Base-by-base conservation (phyloP, 306 rosid genomes). In the Sicyos edulis region DNA sequence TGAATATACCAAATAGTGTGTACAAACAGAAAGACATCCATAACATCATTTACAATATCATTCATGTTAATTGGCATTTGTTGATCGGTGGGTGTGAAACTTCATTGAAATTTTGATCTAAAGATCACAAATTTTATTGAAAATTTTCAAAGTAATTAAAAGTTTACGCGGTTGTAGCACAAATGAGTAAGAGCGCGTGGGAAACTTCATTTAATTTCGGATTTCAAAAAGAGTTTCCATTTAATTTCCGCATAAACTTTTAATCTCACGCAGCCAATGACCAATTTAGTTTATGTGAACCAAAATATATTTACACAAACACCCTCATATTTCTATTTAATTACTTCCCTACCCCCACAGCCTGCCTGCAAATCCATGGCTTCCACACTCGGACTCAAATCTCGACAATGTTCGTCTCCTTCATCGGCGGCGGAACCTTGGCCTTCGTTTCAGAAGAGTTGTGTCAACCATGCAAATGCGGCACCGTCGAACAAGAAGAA, bases 361-460 rank as follows among this genome's bases (percentile, higher is more conserved):
- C 3, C 7, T 9, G 4, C 22, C 51, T 37, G 52, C 13, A 40
- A 64, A 40, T 40, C 52, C 70, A 63, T 63, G 70, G 70, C 70
- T 63, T 63, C 52, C 0, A 4, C 16, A 1, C 8, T 0, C 26
- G 21, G 51, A 16, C 8, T 24, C 70, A 10, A 64, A 64, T 64
- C 52, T 17, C 22, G 5, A 9, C 52, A 8, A 64, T 15, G 13
- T 14, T 24, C 37, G 7, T 57, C 63, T 16, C 11, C 62, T 13
- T 0, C 62, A 16, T 1, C 86, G 8, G 22, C 85, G 7, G 60
- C 92, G 0, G 74, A 86, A 0, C 32, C 32, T 29, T 64, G 85
- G 4, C 84, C 97, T 69, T 54, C 70, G 58, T 83, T 75, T 17
- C 76, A 71, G 85, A 72, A 71, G 65, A 87, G 77, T 77, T 67